Percentiles rank a stretch among this genome's conserved stretches.
phyloP scores from a whole-genome alignment of 352 stramenopile species.

The Globisporangium polare region DNA sequence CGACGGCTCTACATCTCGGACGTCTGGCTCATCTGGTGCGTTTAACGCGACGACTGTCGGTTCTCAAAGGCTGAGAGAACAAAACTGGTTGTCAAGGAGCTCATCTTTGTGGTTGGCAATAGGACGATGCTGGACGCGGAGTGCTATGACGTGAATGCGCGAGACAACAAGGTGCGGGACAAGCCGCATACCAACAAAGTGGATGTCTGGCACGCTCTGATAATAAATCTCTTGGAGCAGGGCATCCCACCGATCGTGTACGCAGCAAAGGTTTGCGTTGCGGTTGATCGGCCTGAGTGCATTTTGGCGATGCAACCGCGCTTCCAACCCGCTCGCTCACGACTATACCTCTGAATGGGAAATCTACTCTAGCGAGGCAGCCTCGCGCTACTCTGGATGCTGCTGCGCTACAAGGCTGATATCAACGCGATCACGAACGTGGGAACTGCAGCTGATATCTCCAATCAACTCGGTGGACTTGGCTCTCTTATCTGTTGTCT shows the following conservation, averaged over 20 bases:
- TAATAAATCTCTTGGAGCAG: conserved; percentile 12
- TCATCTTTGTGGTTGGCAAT: background rate
- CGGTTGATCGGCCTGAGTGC: background rate
- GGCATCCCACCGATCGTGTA: conserved; percentile 58
- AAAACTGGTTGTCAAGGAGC: background rate
- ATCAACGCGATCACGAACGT: conserved; percentile 52
- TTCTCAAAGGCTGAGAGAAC: background rate
- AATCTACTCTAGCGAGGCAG: conserved; percentile 29
- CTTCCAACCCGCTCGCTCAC: background rate
- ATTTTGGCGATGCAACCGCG: background rate
- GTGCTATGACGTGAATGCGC: conserved; percentile 53
- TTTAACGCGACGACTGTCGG: background rate
- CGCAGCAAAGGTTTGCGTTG: conserved; percentile 37
- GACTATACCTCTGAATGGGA: background rate
- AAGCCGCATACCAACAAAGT: background rate
- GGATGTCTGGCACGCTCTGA: background rate
- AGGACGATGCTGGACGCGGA: conserved; percentile 41
- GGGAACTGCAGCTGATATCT: background rate
- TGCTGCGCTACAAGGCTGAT: conserved; percentile 56
- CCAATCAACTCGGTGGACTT: background rate
- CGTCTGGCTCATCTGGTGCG: conserved; percentile 49
- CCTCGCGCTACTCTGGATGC: conserved; percentile 37
- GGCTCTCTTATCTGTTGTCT: background rate
- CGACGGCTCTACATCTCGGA: conserved; percentile 28
- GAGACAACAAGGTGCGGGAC: conserved; percentile 32